phyloP scores from a whole-genome alignment of 2,329 filamentous ascomycete genomes.

The Coniella vitis region DNA sequence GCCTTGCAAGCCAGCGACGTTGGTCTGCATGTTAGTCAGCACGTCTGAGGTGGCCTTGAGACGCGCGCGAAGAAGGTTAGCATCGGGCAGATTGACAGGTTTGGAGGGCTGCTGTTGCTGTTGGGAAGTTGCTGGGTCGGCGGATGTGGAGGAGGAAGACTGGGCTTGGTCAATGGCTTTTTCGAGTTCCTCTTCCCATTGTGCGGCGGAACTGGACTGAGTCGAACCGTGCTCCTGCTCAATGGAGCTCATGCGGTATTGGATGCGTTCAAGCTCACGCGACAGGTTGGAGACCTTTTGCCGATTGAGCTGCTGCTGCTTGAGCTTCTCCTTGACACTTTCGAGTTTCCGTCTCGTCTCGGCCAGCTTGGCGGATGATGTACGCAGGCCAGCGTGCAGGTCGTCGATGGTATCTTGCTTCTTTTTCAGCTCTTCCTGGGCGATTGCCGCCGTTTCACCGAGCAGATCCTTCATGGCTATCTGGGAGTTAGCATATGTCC shows the following conservation, averaged over 20 bases:
- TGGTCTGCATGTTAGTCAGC: slow-evolving; percentile 59
- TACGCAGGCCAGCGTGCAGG: slow-evolving; percentile 73
- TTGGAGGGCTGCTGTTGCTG: slow-evolving; percentile 28
- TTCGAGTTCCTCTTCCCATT: slow-evolving; percentile 49
- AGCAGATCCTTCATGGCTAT: slow-evolving; percentile 77
- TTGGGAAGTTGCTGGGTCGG: slow-evolving; percentile 21
- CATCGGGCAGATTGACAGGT: slow-evolving; percentile 45
- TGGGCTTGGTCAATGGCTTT: slow-evolving; percentile 36
- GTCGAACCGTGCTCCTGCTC: slow-evolving; percentile 36
- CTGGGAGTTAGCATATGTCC: slow-evolving; percentile 30
- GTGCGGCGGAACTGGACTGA: slow-evolving; percentile 38
- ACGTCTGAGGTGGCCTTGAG: slow-evolving; percentile 64
- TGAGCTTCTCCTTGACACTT: slow-evolving; percentile 58
- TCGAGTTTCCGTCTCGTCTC: slow-evolving; percentile 71
- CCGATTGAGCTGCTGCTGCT: slow-evolving; percentile 56
- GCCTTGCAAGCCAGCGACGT: slow-evolving; percentile 65
- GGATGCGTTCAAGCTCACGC: slow-evolving; percentile 65
- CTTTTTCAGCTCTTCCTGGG: slow-evolving; percentile 71
- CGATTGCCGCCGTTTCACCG: slow-evolving; percentile 68
- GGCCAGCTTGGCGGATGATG: slow-evolving; percentile 70
- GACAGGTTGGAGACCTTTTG: slow-evolving; percentile 74
- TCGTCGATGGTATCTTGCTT: slow-evolving; percentile 81
- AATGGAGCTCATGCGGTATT: slow-evolving; percentile 43
- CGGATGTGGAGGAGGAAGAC: slow-evolving; percentile 30
- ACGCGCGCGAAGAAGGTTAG: slow-evolving; percentile 57